phyloP scores from a whole-genome alignment of 179 eudicot genomes.

The Drosera spatulata region DNA sequence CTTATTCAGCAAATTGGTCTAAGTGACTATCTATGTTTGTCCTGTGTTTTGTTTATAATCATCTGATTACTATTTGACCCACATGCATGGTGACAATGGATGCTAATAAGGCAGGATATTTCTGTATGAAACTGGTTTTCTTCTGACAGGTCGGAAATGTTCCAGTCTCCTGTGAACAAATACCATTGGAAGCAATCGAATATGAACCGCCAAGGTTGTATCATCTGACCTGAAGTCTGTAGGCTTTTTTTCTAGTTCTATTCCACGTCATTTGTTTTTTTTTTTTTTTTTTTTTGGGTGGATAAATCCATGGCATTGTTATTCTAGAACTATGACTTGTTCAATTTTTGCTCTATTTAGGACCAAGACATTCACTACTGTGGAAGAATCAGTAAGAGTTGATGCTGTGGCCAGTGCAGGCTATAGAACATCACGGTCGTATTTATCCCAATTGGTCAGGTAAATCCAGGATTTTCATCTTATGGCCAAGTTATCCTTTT shows the following conservation, averaged over 20 bases:
- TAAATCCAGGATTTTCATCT: constrained; percentile 1
- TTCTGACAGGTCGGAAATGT: constrained; percentile 75
- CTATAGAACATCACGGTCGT: constrained; percentile 81
- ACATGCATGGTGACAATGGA: neutral
- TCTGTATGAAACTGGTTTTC: constrained; percentile 6
- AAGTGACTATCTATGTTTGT: neutral
- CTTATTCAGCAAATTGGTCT: no score
- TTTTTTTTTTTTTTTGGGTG: neutral
- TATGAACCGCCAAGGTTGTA: constrained; percentile 79
- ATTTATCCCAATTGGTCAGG: constrained; percentile 79
- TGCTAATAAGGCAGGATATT: neutral
- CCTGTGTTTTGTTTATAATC: neutral
- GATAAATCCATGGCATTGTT: neutral
- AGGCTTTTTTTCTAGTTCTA: no score
- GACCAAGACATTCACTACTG: constrained; percentile 61
- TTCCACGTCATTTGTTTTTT: neutral
- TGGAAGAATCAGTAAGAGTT: constrained; percentile 79
- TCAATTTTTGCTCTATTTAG: constrained; percentile 24
- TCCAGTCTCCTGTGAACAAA: constrained; percentile 59
- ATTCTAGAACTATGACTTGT: neutral
- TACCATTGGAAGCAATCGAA: constrained; percentile 69
- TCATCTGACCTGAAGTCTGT: no score
- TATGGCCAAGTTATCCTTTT: no score
- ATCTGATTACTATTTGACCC: neutral
- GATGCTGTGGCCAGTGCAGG: constrained; percentile 98